Conservation (phyloP, 2,329 filamentous ascomycete genomes). For the Fusarium tuaranense region DNA sequence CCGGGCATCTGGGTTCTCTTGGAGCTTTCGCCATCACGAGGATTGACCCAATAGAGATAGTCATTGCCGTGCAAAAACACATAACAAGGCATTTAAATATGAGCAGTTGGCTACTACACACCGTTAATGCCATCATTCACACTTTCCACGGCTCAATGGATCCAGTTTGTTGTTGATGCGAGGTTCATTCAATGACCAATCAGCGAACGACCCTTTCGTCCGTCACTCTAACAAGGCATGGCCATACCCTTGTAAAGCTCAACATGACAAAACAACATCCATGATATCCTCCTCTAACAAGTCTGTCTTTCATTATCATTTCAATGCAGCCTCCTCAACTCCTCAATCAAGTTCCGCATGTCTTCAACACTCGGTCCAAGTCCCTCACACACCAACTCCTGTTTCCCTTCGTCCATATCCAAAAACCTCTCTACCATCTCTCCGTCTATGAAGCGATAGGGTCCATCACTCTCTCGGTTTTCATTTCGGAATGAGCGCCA, state of each 20-base stretch:
- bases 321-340: constrained; percentile 72
- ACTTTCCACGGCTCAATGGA: constrained; percentile 24
- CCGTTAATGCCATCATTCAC: neutral
- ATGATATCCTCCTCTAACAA: neutral
- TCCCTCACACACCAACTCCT: constrained; percentile 65
- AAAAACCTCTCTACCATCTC: constrained; percentile 90
- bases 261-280: neutral
- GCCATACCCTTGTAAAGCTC: neutral
- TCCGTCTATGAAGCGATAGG: constrained; percentile 90
- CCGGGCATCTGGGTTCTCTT: constrained; percentile 42
- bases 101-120: accelerated
- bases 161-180: neutral
- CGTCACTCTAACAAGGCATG: constrained; percentile 21
- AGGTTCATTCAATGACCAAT: constrained; percentile 36
- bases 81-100: neutral
- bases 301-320: neutral
- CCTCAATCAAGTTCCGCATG: constrained; percentile 72
- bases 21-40: constrained; percentile 23
- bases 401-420: constrained; percentile 71
- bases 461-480: constrained; percentile 79
- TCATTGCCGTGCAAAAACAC: constrained; percentile 4
- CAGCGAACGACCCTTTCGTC: constrained; percentile 38
- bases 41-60: neutral
- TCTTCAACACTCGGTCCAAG: constrained; percentile 71
- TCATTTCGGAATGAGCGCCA: constrained; percentile 87